Evolutionary conservation across 1,284 basidiomycete species (phyloP).

Genomic region (Melampsora larici-populina): DNA sequence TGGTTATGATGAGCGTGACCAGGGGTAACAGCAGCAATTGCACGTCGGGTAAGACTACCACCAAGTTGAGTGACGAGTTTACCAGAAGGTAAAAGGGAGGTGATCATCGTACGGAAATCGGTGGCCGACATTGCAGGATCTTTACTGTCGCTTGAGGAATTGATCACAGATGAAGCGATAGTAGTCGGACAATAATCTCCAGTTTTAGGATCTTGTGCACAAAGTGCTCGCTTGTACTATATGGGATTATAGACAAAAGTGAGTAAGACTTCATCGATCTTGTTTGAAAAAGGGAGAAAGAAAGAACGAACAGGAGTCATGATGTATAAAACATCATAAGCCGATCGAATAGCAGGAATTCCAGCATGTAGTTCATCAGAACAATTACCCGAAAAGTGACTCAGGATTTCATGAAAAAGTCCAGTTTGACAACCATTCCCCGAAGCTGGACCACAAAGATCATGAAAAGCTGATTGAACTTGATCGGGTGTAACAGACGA

Average conservation of each 20-base stretch:
- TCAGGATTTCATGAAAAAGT: conserved; percentile 28
- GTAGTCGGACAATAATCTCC: conserved; percentile 26
- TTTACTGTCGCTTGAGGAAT: conserved; percentile 11
- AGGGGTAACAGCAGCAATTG: background rate
- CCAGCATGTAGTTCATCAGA: conserved; percentile 14
- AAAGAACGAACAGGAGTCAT: conserved; percentile 14
- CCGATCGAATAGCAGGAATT: background rate
- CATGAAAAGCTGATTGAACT: conserved; percentile 34
- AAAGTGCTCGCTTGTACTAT: conserved; percentile 20
- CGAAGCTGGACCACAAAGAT: conserved; percentile 19
- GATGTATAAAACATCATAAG: conserved; percentile 36
- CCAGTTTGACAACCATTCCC: conserved; percentile 16
- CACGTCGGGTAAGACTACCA: background rate
- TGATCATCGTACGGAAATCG: conserved; percentile 32
- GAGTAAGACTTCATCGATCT: background rate
- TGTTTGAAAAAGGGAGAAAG: background rate
- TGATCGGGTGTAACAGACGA: conserved; percentile 26
- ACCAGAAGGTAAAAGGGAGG: conserved; percentile 7
- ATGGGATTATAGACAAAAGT: no score
- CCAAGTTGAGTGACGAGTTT: conserved; percentile 32
- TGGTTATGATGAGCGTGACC: no score
- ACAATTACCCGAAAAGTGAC: conserved; percentile 28
- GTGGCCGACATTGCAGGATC: conserved; percentile 13
- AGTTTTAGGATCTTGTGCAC: conserved; percentile 31
- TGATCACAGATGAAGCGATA: conserved; percentile 33